phyloP scores from a whole-genome alignment of 805 yeast species.

The Jamesozyma piceae region DNA sequence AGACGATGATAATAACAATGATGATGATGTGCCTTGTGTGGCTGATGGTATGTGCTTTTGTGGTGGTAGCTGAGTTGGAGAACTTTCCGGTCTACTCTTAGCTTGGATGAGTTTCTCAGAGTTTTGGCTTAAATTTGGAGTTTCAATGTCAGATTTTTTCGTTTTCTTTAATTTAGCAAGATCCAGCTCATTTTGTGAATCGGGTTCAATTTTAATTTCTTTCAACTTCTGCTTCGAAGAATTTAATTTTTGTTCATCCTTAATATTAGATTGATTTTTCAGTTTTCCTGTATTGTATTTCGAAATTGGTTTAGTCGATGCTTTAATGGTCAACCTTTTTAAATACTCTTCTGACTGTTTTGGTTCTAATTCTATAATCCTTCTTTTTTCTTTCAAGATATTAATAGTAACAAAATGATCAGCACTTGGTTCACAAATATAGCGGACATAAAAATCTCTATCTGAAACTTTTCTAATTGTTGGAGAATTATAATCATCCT shows the following conservation, averaged over 20 bases:
- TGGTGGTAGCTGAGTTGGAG: no score
- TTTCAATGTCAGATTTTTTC: background rate
- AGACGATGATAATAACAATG: no score
- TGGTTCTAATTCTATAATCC: constrained; percentile 17
- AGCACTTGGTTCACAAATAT: constrained; percentile 30
- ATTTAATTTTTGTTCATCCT: background rate
- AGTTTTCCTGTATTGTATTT: background rate
- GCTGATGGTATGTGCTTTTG: no score
- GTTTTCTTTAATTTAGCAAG: background rate
- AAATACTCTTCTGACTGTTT: constrained; percentile 20
- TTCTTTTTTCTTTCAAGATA: constrained; percentile 16
- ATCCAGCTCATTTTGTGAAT: background rate
- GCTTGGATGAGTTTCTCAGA: no score
- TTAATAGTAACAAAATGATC: constrained; percentile 17
- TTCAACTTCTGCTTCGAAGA: background rate
- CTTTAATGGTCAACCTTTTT: constrained; percentile 14
- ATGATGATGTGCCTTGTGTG: no score
- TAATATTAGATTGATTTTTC: background rate
- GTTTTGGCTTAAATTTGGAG: background rate
- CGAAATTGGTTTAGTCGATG: background rate
- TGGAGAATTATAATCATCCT: constrained; percentile 29
- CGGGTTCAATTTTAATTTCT: constrained; percentile 1
- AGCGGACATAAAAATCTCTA: constrained; percentile 26
- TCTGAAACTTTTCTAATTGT: constrained; percentile 23
- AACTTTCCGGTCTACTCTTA: no score